Conservation (phyloP, 345 rosid species). For the Nephelium lappaceum region DNA sequence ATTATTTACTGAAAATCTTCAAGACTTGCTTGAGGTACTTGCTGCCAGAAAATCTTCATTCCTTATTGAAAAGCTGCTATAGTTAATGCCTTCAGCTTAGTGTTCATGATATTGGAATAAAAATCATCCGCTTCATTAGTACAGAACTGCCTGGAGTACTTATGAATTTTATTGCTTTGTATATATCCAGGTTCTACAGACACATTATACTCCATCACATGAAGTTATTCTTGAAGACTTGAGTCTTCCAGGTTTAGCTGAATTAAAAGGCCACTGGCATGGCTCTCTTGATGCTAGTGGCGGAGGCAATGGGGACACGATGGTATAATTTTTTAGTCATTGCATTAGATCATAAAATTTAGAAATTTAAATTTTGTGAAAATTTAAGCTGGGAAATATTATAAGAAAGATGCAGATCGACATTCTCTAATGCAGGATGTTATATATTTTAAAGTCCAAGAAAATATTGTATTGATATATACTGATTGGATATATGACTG, state of each 20-base stretch:
- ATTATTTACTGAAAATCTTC: slow-evolving; percentile 72
- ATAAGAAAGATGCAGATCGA: not conserved
- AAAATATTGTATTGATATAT: not conserved
- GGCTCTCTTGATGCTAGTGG: slow-evolving; percentile 98
- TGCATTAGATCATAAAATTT: slow-evolving; percentile 10
- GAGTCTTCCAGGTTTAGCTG: slow-evolving; percentile 92
- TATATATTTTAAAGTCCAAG: not conserved
- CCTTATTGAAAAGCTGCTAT: slow-evolving; percentile 9
- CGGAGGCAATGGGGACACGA: slow-evolving; percentile 99
- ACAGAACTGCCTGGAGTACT: not conserved
- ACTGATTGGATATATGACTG: not conserved
- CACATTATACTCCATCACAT: slow-evolving; percentile 59
- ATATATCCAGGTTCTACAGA: slow-evolving; percentile 63
- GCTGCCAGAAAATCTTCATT: slow-evolving; percentile 8
- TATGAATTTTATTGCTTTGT: slow-evolving; percentile 24
- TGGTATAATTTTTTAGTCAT: slow-evolving; percentile 47
- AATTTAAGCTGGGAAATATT: slow-evolving; percentile 2
- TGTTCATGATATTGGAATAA: slow-evolving; percentile 1
- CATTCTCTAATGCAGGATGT: slow-evolving; percentile 4
- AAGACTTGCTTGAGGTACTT: slow-evolving; percentile 82
- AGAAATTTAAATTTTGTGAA: slow-evolving; percentile 5
- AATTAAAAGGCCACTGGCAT: slow-evolving; percentile 90
- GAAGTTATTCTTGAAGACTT: slow-evolving; percentile 79
- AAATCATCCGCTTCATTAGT: not conserved
- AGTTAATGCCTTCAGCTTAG: not conserved